A percentile compares a stretch with the other conserved stretches of the same genome.
Conservation (phyloP, 2,329 filamentous ascomycete species). For the Trichoderma sp. region DNA sequence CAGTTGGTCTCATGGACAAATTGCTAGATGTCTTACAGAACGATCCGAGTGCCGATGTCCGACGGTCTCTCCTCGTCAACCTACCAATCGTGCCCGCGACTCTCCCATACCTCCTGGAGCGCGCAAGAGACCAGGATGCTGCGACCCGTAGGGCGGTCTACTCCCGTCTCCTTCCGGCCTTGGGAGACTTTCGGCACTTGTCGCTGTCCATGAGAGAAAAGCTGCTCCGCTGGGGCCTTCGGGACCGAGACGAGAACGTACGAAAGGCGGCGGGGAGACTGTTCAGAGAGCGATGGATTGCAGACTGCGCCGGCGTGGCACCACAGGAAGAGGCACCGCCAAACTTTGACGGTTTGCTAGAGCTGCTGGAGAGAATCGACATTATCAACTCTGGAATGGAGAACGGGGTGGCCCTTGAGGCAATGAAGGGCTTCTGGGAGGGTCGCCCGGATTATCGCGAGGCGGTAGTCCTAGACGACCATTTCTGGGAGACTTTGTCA, state of each 20-base stretch:
- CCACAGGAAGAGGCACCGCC: slow-evolving; percentile 64
- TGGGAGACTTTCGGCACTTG: slow-evolving; percentile 92
- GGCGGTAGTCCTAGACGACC: slow-evolving; percentile 69
- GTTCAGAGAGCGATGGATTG: slow-evolving; percentile 96
- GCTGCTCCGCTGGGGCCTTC: slow-evolving; percentile 88
- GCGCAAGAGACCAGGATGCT: slow-evolving; percentile 85
- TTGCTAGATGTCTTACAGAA: slow-evolving; percentile 88
- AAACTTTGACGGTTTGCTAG: slow-evolving; percentile 80
- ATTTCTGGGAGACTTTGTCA: slow-evolving; percentile 78
- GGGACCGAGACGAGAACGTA: slow-evolving; percentile 92
- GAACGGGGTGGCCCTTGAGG: slow-evolving; percentile 86
- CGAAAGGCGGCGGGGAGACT: slow-evolving; percentile 86
- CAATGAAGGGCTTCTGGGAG: slow-evolving; percentile 96
- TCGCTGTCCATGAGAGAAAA: slow-evolving; percentile 95
- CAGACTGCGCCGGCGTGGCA: slow-evolving; percentile 77
- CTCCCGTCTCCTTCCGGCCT: slow-evolving; percentile 77
- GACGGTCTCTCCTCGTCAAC: slow-evolving; percentile 84
- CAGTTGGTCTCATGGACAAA: slow-evolving; percentile 74
- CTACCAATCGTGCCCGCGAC: slow-evolving; percentile 83
- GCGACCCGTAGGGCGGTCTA: slow-evolving; percentile 85
- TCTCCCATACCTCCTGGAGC: slow-evolving; percentile 83
- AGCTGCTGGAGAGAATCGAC: slow-evolving; percentile 91
- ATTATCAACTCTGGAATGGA: slow-evolving; percentile 88
- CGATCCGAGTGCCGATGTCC: slow-evolving; percentile 90
- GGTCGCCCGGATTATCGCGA: slow-evolving; percentile 82